These are phyloP conservation scores for Phialophora macrospora DNA, from an alignment of 2,329 filamentous ascomycete species.

Conservation along the genomic window DNA sequence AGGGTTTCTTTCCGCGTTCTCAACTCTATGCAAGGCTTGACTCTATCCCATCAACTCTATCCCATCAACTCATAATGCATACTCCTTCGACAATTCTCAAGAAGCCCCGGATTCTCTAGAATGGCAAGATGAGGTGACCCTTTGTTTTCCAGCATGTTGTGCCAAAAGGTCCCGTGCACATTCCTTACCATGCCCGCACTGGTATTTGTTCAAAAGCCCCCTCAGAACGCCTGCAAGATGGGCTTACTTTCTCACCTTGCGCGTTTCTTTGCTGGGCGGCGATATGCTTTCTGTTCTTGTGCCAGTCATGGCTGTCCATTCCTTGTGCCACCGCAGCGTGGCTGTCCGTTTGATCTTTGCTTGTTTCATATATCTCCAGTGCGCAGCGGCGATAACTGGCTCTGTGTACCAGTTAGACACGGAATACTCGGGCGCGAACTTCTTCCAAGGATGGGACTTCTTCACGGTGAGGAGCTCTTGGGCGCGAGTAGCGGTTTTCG, in stretches of 20 bases:
- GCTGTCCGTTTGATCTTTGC: conserved; percentile 18
- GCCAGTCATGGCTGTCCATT: conserved; percentile 33
- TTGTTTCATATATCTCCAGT: conserved; percentile 30
- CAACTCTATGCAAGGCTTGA: background rate
- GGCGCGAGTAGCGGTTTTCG: background rate
- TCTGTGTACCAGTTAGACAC: conserved; percentile 35
- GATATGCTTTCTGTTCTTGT: conserved; percentile 17
- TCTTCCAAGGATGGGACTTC: conserved; percentile 50
- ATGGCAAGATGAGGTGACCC: background rate
- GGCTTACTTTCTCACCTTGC: conserved; percentile 6
- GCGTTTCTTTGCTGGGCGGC: conserved; percentile 6
- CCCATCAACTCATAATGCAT: background rate
- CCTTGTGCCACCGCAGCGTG: conserved; percentile 4
- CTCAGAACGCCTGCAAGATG: conserved; percentile 20
- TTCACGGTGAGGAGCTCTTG: conserved; percentile 39
- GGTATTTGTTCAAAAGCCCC: conserved; percentile 24
- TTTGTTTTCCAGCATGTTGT: conserved; percentile 26
- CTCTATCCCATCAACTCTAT: background rate
- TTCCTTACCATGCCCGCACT: conserved; percentile 28
- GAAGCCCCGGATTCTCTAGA: background rate
- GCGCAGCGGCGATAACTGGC: conserved; percentile 27
- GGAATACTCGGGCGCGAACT: conserved; percentile 44
- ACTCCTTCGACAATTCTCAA: background rate
- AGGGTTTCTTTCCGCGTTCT: background rate
- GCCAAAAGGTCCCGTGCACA: conserved; percentile 21